phyloP scores from a whole-genome alignment of 1,284 basidiomycete genomes.

The Puccinia hordei region DNA sequence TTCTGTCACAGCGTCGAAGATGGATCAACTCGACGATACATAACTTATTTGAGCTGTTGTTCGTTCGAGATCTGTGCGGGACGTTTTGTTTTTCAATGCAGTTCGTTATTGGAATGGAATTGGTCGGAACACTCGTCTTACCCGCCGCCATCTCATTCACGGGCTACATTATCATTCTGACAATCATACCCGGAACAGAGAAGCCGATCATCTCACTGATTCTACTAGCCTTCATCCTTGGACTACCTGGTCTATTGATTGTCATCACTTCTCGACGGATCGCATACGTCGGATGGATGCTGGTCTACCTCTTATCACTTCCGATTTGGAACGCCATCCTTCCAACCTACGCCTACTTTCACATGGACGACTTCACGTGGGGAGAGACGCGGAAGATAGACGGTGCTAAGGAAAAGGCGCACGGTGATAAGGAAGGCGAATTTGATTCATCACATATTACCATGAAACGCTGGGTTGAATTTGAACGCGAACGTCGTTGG shows the following conservation, averaged over 20 bases:
- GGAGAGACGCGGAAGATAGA: slow-evolving; percentile 60
- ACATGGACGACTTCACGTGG: slow-evolving; percentile 62
- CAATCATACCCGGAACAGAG: slow-evolving; percentile 55
- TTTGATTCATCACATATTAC: slow-evolving; percentile 95
- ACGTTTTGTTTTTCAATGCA: slow-evolving; percentile 63
- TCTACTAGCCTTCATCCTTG: slow-evolving; percentile 61
- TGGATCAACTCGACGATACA: slow-evolving; percentile 64
- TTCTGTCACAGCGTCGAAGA: slow-evolving; percentile 62
- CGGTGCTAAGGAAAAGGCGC: slow-evolving; percentile 55
- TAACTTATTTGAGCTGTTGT: slow-evolving; percentile 62
- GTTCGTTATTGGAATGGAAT: slow-evolving; percentile 60
- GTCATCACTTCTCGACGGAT: slow-evolving; percentile 61
- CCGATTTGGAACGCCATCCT: slow-evolving; percentile 62
- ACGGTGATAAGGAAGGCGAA: slow-evolving; percentile 72
- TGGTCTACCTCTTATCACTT: slow-evolving; percentile 61
- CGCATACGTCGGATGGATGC: slow-evolving; percentile 62
- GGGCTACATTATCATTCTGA: slow-evolving; percentile 57
- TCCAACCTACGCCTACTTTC: slow-evolving; percentile 57
- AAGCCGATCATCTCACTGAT: slow-evolving; percentile 57
- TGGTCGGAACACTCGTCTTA: slow-evolving; percentile 62
- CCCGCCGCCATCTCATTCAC: slow-evolving; percentile 63
- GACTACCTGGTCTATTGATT: slow-evolving; percentile 62
- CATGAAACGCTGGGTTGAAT: slow-evolving; percentile 99
- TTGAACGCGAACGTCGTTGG: slow-evolving; percentile 93
- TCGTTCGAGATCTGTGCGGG: slow-evolving; percentile 62